These are phyloP conservation scores for Dendrobium officinale DNA, from an alignment of 106 monocot species.

Conservation along the genomic window DNA sequence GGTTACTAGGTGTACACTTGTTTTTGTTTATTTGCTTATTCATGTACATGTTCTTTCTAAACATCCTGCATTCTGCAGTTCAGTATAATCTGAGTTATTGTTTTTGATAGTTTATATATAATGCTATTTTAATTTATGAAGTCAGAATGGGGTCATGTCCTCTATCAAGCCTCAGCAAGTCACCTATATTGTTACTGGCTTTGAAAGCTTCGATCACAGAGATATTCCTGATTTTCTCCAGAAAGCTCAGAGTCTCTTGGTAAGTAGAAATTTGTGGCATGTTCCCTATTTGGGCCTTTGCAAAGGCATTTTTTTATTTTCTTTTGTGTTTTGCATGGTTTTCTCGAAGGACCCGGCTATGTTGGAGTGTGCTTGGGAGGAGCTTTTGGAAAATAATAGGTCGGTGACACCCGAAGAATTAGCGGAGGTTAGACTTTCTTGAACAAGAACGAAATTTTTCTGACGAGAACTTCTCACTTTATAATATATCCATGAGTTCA, in stretches of 20 bases:
- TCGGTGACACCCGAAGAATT: slow-evolving; percentile 70
- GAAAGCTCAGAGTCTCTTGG: slow-evolving; percentile 71
- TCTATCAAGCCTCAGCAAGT: slow-evolving; percentile 95
- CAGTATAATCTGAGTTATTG: not conserved
- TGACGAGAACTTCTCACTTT: not conserved
- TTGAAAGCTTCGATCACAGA: slow-evolving; percentile 56
- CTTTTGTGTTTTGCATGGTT: slow-evolving; percentile 6
- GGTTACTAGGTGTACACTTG: slow-evolving; percentile 28
- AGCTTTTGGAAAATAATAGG: slow-evolving; percentile 67
- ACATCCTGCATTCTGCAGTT: not conserved
- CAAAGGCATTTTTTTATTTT: not conserved
- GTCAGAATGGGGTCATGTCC: slow-evolving; percentile 72
- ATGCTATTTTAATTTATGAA: slow-evolving; percentile 8
- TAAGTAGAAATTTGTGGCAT: slow-evolving; percentile 21
- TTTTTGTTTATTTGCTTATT: slow-evolving; percentile 3
- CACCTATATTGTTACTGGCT: slow-evolving; percentile 76
- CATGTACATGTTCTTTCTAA: not conserved
- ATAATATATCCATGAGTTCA: not conserved
- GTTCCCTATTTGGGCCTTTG: not conserved
- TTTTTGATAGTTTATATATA: slow-evolving; percentile 4
- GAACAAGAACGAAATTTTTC: slow-evolving; percentile 1
- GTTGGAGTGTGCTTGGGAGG: slow-evolving; percentile 89
- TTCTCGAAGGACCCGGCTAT: slow-evolving; percentile 69
- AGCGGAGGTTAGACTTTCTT: slow-evolving; percentile 52
- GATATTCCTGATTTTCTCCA: slow-evolving; percentile 60